Conservation (phyloP, 1,139 yeast species). For the Taphrina wiesneri region DNA sequence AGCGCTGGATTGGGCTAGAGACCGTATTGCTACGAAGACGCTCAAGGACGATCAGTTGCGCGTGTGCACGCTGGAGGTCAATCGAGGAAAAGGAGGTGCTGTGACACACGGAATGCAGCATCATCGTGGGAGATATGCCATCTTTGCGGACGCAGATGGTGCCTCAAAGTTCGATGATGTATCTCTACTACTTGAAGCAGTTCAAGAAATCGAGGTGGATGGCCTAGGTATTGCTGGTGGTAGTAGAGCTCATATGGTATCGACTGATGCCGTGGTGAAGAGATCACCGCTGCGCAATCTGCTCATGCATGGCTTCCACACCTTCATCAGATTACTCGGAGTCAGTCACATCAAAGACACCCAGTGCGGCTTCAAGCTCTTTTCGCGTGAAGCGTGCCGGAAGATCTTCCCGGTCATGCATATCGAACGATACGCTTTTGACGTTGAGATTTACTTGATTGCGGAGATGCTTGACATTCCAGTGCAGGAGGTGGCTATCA, state of each 20-base stretch:
- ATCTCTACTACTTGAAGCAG: constrained; percentile 53
- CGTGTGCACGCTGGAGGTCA: constrained; percentile 65
- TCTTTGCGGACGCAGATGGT: constrained; percentile 98
- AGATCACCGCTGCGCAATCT: constrained; percentile 84
- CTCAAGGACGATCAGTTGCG: constrained; percentile 64
- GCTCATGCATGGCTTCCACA: constrained; percentile 88
- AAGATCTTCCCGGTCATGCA: constrained; percentile 86
- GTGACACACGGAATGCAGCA: constrained; percentile 89
- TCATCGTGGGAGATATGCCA: constrained; percentile 67
- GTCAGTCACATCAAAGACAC: constrained; percentile 84
- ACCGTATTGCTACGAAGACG: constrained; percentile 44
- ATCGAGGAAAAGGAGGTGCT: constrained; percentile 97
- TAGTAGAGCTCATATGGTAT: constrained; percentile 94
- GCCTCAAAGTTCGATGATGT: constrained; percentile 82
- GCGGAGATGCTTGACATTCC: constrained; percentile 70
- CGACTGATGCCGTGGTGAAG: constrained; percentile 92
- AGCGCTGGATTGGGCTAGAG: constrained; percentile 66
- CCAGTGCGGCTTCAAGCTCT: constrained; percentile 95
- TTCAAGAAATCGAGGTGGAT: constrained; percentile 45
- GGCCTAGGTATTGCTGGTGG: constrained; percentile 75
- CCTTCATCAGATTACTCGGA: constrained; percentile 83
- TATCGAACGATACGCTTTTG: constrained; percentile 97
- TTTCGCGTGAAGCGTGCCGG: constrained; percentile 65
- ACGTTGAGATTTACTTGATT: constrained; percentile 82
- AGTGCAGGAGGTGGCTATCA: constrained; percentile 76